Evolutionary conservation across 495 filamentous ascomycete genomes (phyloP).

Genomic region (Durotheca rogersii): DNA sequence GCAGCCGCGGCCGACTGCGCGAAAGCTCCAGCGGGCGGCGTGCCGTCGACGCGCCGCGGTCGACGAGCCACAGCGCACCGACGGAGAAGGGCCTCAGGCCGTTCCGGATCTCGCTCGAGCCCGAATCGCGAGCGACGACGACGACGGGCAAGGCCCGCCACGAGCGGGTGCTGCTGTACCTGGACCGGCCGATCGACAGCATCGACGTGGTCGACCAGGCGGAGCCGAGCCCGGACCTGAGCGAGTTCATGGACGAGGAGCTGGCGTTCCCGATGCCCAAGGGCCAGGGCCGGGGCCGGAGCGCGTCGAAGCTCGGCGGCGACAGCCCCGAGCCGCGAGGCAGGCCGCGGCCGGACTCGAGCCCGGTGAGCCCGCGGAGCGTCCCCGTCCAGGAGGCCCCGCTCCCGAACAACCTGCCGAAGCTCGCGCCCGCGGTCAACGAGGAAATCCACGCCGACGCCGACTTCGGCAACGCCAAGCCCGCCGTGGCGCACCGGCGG

Average conservation of each 20-base stretch:
- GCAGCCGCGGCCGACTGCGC: slow-evolving; percentile 3
- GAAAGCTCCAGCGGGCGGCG: slow-evolving; percentile 16
- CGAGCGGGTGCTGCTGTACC: slow-evolving; percentile 37
- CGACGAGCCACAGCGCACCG: slow-evolving; percentile 26
- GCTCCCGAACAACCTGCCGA: slow-evolving; percentile 7
- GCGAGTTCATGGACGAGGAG: slow-evolving; percentile 42
- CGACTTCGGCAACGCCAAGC: slow-evolving; percentile 20
- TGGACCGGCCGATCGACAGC: slow-evolving; percentile 31
- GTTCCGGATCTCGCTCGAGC: slow-evolving; percentile 5
- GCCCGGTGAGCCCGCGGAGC: slow-evolving; percentile 17
- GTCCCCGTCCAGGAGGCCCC: slow-evolving; percentile 2
- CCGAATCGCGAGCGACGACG: slow-evolving; percentile 8
- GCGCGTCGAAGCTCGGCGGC: slow-evolving; percentile 19
- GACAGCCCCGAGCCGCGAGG: slow-evolving; percentile 1
- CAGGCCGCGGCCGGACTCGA: slow-evolving; percentile 26
- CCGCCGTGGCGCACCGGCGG: slow-evolving; percentile 1
- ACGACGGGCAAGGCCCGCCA: slow-evolving; percentile 18
- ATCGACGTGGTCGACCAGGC: slow-evolving; percentile 33
- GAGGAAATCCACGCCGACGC: slow-evolving; percentile 10
- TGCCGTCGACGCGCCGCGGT: slow-evolving; percentile 12
- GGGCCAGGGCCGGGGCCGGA: slow-evolving; percentile 23
- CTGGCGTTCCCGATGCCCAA: slow-evolving; percentile 25
- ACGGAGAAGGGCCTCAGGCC: slow-evolving; percentile 19
- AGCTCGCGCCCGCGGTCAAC: not conserved
- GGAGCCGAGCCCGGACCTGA: slow-evolving; percentile 43